Evolutionary conservation across 495 filamentous ascomycete species (phyloP).

Genomic region (Extremus antarcticus): DNA sequence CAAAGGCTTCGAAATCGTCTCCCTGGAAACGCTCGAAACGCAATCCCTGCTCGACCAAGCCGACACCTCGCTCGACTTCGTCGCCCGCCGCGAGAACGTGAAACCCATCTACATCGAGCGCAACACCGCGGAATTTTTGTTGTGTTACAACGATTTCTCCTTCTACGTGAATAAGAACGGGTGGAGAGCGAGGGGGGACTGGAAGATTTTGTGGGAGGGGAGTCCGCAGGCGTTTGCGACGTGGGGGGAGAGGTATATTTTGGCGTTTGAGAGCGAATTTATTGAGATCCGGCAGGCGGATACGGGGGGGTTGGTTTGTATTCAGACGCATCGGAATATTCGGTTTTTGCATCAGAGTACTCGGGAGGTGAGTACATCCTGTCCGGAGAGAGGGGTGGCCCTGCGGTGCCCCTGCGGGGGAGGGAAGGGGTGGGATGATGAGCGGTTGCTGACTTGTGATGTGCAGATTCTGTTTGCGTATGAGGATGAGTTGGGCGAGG

Average conservation of each 20-base stretch:
- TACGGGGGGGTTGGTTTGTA: slow-evolving; percentile 78
- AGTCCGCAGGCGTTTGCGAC: slow-evolving; percentile 82
- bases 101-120: slow-evolving; percentile 97
- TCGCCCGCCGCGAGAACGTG: slow-evolving; percentile 80
- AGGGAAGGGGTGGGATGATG: not conserved
- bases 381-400: not conserved
- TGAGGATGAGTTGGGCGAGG: slow-evolving; percentile 85
- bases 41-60: slow-evolving; percentile 96
- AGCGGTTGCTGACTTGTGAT: slow-evolving; percentile 15
- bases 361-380: slow-evolving; percentile 80
- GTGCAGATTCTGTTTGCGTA: slow-evolving; percentile 85
- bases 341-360: slow-evolving; percentile 94
- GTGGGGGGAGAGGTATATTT: slow-evolving; percentile 76
- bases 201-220: slow-evolving; percentile 96
- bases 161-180: slow-evolving; percentile 99
- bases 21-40: slow-evolving; percentile 90
- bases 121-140: slow-evolving; percentile 88
- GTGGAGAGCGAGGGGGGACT: slow-evolving; percentile 90
- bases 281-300: slow-evolving; percentile 94
- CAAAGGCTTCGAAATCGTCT: slow-evolving; percentile 93
- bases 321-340: slow-evolving; percentile 89
- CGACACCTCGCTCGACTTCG: slow-evolving; percentile 95
- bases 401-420: not conserved
- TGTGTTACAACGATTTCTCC: slow-evolving; percentile 96
- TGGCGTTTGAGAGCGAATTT: slow-evolving; percentile 98